Percentiles rank a stretch among this genome's conserved stretches.
Conservation (phyloP, 2,329 filamentous ascomycete genomes). For the Penicillium sclerotigenum region DNA sequence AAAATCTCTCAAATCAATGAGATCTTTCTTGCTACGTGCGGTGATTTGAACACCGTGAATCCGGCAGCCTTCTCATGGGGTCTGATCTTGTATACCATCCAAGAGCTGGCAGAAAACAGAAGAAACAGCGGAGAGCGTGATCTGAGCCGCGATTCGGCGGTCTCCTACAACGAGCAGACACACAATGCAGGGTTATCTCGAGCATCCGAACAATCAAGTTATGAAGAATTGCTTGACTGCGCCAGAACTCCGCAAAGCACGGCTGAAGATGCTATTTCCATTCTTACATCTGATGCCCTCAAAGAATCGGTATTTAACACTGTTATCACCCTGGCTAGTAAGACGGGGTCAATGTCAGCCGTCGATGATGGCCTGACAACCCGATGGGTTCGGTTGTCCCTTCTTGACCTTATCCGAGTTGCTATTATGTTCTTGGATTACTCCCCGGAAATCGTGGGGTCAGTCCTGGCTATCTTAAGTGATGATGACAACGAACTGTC, state of each 20-base stretch:
- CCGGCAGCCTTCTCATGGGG: slow-evolving; percentile 81
- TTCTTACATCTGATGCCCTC: slow-evolving; percentile 48
- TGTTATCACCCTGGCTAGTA: slow-evolving; percentile 44
- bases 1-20: slow-evolving; percentile 71
- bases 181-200: slow-evolving; percentile 30
- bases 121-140: slow-evolving; percentile 10
- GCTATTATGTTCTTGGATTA: slow-evolving; percentile 68
- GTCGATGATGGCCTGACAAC: slow-evolving; percentile 54
- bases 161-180: slow-evolving; percentile 40
- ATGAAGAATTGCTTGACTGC: slow-evolving; percentile 48
- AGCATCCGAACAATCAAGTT: slow-evolving; percentile 40
- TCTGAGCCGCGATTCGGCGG: slow-evolving; percentile 33
- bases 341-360: slow-evolving; percentile 49
- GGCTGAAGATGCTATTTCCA: slow-evolving; percentile 48
- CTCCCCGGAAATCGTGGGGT: slow-evolving; percentile 65
- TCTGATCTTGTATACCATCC: slow-evolving; percentile 68
- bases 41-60: slow-evolving; percentile 60
- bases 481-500: slow-evolving; percentile 31
- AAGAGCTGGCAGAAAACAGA: slow-evolving; percentile 51
- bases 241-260: slow-evolving; percentile 38
- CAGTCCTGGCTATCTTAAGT: slow-evolving; percentile 63
- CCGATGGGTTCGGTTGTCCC: slow-evolving; percentile 60
- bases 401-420: slow-evolving; percentile 68
- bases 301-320: slow-evolving; percentile 49
- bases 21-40: slow-evolving; percentile 60